Percentiles rank a stretch among this genome's conserved stretches.
Conservation (phyloP, 495 filamentous ascomycete genomes). For the Lasiosphaeris hirsuta region DNA sequence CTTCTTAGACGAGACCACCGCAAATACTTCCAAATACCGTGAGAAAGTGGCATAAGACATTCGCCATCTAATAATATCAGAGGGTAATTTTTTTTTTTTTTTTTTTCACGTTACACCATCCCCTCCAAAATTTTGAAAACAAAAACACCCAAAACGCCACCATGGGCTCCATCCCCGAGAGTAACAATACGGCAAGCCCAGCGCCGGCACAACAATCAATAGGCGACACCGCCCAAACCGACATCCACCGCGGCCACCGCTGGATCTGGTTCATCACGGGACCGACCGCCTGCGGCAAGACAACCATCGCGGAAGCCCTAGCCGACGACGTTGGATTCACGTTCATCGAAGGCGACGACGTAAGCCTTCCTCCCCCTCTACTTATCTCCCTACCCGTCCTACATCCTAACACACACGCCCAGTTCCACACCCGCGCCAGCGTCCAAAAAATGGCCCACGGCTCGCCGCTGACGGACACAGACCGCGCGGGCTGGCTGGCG, state of each 20-base stretch:
- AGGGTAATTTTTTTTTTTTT: no score
- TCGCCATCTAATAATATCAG: no score
- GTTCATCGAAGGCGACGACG: constrained; percentile 49
- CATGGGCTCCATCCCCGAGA: no score
- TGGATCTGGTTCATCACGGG: constrained; percentile 34
- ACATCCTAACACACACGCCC: neutral
- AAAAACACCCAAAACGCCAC: no score
- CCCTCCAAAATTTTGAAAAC: no score
- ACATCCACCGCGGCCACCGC: constrained; percentile 10
- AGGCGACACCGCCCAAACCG: neutral
- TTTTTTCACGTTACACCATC: no score
- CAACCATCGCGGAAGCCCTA: constrained; percentile 29
- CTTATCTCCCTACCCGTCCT: neutral
- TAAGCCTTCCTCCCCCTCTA: constrained; percentile 25
- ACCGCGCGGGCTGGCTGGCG: constrained; percentile 28
- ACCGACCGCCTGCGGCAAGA: constrained; percentile 32
- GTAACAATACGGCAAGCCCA: no score
- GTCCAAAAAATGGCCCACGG: constrained; percentile 26
- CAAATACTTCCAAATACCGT: no score
- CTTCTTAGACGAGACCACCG: no score
- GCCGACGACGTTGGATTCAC: constrained; percentile 26
- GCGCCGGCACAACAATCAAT: neutral
- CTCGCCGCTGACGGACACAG: constrained; percentile 21
- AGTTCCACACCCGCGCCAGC: constrained; percentile 30
- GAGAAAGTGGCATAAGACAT: no score